Percentiles rank a stretch among this genome's conserved stretches.
Conservation (phyloP, 1,139 yeast genomes). For the Magnusiomyces sp. region DNA sequence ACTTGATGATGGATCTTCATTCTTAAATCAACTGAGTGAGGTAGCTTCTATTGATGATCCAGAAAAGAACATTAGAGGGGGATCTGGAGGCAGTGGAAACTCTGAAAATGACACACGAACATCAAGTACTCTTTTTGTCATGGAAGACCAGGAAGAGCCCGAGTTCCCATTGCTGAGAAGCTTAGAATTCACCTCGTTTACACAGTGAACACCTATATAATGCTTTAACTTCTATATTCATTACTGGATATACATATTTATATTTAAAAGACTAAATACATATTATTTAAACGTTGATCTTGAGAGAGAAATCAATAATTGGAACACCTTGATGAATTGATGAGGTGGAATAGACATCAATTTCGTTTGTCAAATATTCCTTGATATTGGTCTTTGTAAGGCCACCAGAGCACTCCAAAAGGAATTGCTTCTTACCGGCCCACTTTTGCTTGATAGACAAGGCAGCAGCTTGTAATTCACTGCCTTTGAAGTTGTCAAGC, state of each 20-base stretch:
- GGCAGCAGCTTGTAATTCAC: conserved; percentile 60
- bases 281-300: conserved; percentile 42
- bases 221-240: no score
- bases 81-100: conserved; percentile 1
- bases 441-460: conserved; percentile 50
- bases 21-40: background rate
- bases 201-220: no score
- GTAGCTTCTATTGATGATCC: no score
- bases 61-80: no score
- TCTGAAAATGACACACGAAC: background rate
- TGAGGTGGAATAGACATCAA: conserved; percentile 86
- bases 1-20: no score
- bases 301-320: conserved; percentile 75
- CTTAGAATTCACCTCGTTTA: conserved; percentile 10
- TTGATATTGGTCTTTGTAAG: conserved; percentile 60
- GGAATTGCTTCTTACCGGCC: conserved; percentile 40
- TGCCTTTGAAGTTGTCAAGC: conserved; percentile 82
- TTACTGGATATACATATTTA: background rate
- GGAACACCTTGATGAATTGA: conserved; percentile 89
- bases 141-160: conserved; percentile 4
- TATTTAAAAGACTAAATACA: background rate
- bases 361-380: conserved; percentile 61
- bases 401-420: conserved; percentile 91
- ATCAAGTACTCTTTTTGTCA: background rate
- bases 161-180: conserved; percentile 6